Evolutionary conservation across 1,139 yeast genomes (phyloP), one percentile per base, ranked within the genome.

Genomic region (Sugiyamaella paludigena): DNA sequence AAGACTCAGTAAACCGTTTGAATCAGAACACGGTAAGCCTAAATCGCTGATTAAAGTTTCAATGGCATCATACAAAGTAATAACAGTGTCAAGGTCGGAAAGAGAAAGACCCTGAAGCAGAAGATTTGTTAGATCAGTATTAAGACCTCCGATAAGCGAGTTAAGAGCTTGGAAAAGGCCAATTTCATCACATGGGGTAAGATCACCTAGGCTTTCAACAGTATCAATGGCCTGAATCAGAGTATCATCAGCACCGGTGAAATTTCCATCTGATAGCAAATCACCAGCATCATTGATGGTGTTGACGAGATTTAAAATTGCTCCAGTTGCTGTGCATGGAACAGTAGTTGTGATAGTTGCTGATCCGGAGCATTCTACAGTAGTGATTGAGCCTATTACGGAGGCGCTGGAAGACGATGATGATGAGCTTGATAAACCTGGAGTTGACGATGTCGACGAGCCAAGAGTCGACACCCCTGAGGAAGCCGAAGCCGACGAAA

Each of bases 161-260:
- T 10, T 15, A 7, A 36, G 40, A 16, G 16, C 38, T 15, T 12
- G 7, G 13, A 15, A 27, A 19, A 41, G 31, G 8, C 38, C 44
- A 12, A n/a, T 32, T 13, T 41, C 38, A 19, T 41, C 44, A 24
- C 44, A 41, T 10, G 44, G 37, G 7, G 36, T 15, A 12, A 40
- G 44, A 15, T 12, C 24, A n/a, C 31, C 44, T 5, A 41, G 26
- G 28, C 37, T 32, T 15, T 7, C 37, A 7, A 41, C 11, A 4
- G 32, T 33, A 6, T 19, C 11, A 3, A 34, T 4, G 11, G 30
- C 38, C 9, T 29, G 33, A 31, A 13, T 16, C 10, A 41, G 19
- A 24, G 44, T 41, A 33, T 16, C 28, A 19, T 37, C 26, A n/a
- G 26, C 44, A 6, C 12, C 24, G 27, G 32, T 16, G 11, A 16